Evolutionary conservation across 768 basidiomycete species (phyloP).

Genomic region (Pleurotus platypus): DNA sequence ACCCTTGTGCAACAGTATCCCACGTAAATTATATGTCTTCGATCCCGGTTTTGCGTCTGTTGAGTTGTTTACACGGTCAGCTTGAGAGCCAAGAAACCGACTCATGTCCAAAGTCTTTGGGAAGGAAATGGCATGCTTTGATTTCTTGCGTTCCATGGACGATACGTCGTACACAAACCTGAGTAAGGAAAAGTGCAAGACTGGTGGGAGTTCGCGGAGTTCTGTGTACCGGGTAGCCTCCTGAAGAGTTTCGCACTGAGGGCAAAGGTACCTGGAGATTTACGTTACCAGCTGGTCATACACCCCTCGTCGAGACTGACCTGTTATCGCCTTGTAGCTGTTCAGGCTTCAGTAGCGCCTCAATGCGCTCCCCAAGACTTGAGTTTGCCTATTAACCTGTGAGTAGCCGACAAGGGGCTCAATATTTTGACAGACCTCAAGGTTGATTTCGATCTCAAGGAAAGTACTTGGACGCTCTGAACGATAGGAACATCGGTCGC

Average conservation of each 20-base stretch:
- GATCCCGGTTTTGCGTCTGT: conserved; percentile 18
- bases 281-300: not conserved
- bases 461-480: conserved; percentile 75
- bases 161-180: conserved; percentile 88
- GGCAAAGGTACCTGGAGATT: conserved; percentile 69
- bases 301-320: conserved; percentile 32
- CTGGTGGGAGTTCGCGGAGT: conserved; percentile 72
- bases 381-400: conserved; percentile 51
- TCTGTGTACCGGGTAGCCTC: conserved; percentile 79
- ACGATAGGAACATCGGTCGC: conserved; percentile 57
- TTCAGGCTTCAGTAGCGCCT: conserved; percentile 66
- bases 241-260: conserved; percentile 65
- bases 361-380: conserved; percentile 70
- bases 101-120: conserved; percentile 73
- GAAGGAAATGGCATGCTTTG: conserved; percentile 77
- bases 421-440: conserved; percentile 47
- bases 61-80: conserved; percentile 7
- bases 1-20: conserved; percentile 87
- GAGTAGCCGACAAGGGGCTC: not conserved
- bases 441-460: conserved; percentile 83
- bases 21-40: conserved; percentile 74
- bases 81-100: conserved; percentile 44
- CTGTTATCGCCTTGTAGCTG: conserved; percentile 78
- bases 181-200: conserved; percentile 87
- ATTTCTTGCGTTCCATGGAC: conserved; percentile 83